These are phyloP conservation scores for Posidonia australis DNA, from an alignment of 106 monocot genomes.

Conservation along the genomic window DNA sequence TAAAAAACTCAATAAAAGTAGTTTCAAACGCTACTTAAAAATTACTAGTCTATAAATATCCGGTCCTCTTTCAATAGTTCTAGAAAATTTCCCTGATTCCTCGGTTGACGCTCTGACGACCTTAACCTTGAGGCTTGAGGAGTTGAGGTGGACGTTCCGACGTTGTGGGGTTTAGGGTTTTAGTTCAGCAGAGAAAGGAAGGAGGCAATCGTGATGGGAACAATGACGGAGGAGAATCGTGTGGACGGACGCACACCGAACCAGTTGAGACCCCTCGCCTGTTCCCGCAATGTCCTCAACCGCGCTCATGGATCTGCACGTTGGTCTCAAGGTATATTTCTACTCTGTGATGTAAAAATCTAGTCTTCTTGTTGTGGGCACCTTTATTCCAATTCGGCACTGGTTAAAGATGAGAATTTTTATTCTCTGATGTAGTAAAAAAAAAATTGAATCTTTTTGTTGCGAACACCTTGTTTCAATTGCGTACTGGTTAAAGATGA, in stretches of 20 bases:
- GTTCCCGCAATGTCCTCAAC: slow-evolving; percentile 62
- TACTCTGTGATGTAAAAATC: neutral
- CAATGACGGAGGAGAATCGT: slow-evolving; percentile 36
- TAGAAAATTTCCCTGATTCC: too few relatives aligned
- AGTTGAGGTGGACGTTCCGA: too few relatives aligned
- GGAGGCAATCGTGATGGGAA: neutral
- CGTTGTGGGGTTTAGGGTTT: too few relatives aligned
- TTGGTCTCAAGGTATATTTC: slow-evolving; percentile 70
- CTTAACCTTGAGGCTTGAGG: too few relatives aligned
- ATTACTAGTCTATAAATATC: too few relatives aligned
- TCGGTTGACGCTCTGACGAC: too few relatives aligned
- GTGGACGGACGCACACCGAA: slow-evolving; percentile 53
- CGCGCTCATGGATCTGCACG: slow-evolving; percentile 94
- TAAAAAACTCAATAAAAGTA: too few relatives aligned
- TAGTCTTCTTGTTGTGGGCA: neutral
- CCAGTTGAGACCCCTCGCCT: slow-evolving; percentile 68
- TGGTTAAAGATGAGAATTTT: neutral
- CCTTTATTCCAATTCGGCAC: too few relatives aligned
- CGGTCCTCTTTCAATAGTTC: too few relatives aligned
- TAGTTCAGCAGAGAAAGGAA: too few relatives aligned
- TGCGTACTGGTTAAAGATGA: neutral
- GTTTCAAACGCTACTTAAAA: too few relatives aligned
- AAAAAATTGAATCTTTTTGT: neutral
- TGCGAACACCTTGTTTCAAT: neutral
- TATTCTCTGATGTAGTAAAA: neutral